A percentile compares a stretch with the other conserved stretches of the same genome.
These are phyloP conservation scores for Acrodontium crateriforme DNA, from an alignment of 2,329 filamentous ascomycete species.

Conservation along the genomic window DNA sequence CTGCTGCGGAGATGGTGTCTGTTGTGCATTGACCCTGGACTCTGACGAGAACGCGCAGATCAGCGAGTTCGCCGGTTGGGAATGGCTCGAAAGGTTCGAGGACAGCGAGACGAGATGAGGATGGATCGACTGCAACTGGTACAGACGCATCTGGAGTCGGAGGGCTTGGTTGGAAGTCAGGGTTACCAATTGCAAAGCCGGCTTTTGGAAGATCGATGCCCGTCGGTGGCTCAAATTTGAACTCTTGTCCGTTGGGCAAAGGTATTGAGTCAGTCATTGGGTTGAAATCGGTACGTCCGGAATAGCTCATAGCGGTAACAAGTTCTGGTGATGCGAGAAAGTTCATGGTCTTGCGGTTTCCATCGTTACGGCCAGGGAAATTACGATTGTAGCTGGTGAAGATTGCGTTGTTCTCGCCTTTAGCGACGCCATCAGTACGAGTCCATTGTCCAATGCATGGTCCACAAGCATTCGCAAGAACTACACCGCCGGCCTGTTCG, in stretches of 20 bases:
- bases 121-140: slow-evolving; percentile 65
- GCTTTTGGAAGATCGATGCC: slow-evolving; percentile 48
- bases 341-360: slow-evolving; percentile 95
- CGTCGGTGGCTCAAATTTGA: slow-evolving; percentile 68
- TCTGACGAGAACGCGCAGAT: slow-evolving; percentile 82
- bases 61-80: slow-evolving; percentile 55
- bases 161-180: slow-evolving; percentile 57
- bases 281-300: slow-evolving; percentile 88
- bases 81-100: slow-evolving; percentile 85
- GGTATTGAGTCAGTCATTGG: slow-evolving; percentile 75
- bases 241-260: slow-evolving; percentile 62
- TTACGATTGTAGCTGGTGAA: slow-evolving; percentile 97
- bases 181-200: slow-evolving; percentile 71
- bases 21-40: slow-evolving; percentile 97
- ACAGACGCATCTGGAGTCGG: slow-evolving; percentile 58
- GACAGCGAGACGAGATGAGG: slow-evolving; percentile 78
- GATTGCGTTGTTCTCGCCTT: slow-evolving; percentile 85
- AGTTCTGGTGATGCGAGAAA: slow-evolving; percentile 94
- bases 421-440: slow-evolving; percentile 69
- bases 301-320: slow-evolving; percentile 90
- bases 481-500: slow-evolving; percentile 68
- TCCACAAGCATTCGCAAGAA: slow-evolving; percentile 87
- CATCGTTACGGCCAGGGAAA: slow-evolving; percentile 93
- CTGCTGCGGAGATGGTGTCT: slow-evolving; percentile 93
- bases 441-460: slow-evolving; percentile 64